These are phyloP conservation scores for Lanmaoa pseudosensibilis DNA, from an alignment of 768 basidiomycete species.

Conservation along the genomic window DNA sequence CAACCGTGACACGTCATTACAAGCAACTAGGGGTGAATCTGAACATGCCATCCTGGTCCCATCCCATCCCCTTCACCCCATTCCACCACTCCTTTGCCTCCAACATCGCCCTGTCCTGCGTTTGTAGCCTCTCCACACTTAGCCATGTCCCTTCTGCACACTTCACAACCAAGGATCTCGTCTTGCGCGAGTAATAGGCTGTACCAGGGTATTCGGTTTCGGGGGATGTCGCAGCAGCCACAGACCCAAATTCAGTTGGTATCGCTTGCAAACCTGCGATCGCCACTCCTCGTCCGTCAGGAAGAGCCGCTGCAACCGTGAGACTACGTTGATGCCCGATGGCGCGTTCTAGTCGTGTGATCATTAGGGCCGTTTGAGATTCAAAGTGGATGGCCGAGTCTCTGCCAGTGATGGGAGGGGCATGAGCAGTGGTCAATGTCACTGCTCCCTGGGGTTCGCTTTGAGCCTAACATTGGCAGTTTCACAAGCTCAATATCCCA, in stretches of 20 bases:
- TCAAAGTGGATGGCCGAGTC: slow-evolving; percentile 20
- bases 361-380: slow-evolving; percentile 20
- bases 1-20: slow-evolving; percentile 11
- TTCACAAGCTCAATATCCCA: neutral
- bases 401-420: slow-evolving; percentile 38
- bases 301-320: slow-evolving; percentile 21
- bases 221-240: neutral
- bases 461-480: slow-evolving; percentile 41
- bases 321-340: slow-evolving; percentile 32
- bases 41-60: slow-evolving; percentile 22
- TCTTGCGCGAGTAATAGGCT: slow-evolving; percentile 42
- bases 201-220: slow-evolving; percentile 38
- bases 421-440: slow-evolving; percentile 41
- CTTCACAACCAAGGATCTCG: slow-evolving; percentile 47
- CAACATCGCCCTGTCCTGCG: slow-evolving; percentile 56
- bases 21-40: neutral
- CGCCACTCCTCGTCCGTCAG: slow-evolving; percentile 27
- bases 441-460: slow-evolving; percentile 46
- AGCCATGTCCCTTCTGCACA: slow-evolving; percentile 57
- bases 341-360: slow-evolving; percentile 26
- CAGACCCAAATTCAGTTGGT: slow-evolving; percentile 1
- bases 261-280: slow-evolving; percentile 22
- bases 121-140: slow-evolving; percentile 56
- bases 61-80: slow-evolving; percentile 46
- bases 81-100: slow-evolving; percentile 78